phyloP scores from a whole-genome alignment of 768 basidiomycete genomes.

The Macrolepiota dolichaula region DNA sequence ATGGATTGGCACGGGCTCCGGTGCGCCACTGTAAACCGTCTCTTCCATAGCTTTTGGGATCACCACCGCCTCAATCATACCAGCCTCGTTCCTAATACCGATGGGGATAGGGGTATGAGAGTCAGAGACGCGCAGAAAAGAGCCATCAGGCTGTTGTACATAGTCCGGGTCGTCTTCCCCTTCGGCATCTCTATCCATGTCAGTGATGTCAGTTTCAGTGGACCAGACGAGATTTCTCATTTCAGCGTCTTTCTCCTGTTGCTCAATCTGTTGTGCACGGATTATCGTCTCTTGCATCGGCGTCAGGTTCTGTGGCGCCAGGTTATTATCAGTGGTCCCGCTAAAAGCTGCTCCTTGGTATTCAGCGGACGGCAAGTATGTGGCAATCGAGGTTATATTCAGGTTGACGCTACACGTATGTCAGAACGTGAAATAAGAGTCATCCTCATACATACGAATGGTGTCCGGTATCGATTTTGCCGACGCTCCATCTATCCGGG shows the following conservation, averaged over 20 bases:
- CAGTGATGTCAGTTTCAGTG: conserved; percentile 46
- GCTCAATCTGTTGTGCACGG: conserved; percentile 52
- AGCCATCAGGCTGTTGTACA: conserved; percentile 31
- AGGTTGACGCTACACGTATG: conserved; percentile 54
- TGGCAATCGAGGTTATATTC: conserved; percentile 69
- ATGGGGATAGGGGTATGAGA: conserved; percentile 38
- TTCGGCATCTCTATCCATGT: conserved; percentile 51
- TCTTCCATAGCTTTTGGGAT: conserved; percentile 32
- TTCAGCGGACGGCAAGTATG: conserved; percentile 64
- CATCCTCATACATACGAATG: conserved; percentile 50
- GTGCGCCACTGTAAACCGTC: conserved; percentile 47
- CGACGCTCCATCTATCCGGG: conserved; percentile 71
- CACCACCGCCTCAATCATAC: conserved; percentile 44
- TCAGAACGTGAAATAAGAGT: background rate
- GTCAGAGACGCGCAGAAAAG: conserved; percentile 23
- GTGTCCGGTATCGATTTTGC: conserved; percentile 66
- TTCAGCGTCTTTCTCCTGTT: conserved; percentile 60
- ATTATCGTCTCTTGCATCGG: conserved; percentile 55
- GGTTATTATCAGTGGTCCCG: conserved; percentile 38
- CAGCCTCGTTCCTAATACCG: conserved; percentile 56
- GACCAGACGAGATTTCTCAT: conserved; percentile 67
- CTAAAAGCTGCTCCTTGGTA: conserved; percentile 54
- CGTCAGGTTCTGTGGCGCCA: conserved; percentile 37
- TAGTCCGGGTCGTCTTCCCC: conserved; percentile 58
- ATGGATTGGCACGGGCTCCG: conserved; percentile 48